A percentile compares a stretch with the other conserved stretches of the same genome.
These are phyloP conservation scores for Zalerion maritima DNA, from an alignment of 495 filamentous ascomycete species.

Conservation along the genomic window DNA sequence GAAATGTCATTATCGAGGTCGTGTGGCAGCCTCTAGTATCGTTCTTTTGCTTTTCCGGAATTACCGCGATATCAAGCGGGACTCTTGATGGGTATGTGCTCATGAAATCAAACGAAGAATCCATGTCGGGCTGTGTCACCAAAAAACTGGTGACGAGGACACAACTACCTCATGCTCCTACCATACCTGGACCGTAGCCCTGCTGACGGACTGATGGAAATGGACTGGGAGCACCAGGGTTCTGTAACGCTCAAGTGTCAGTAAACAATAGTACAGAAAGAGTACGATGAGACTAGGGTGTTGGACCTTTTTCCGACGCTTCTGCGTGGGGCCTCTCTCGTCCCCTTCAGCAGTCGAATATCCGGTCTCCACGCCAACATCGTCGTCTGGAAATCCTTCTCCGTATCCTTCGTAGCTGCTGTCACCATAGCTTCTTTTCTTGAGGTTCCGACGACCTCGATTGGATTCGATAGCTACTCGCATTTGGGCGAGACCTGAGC, in stretches of 20 bases:
- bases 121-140: too few species aligned
- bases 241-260: too few species aligned
- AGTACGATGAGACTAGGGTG: too few species aligned
- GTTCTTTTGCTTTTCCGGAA: too few species aligned
- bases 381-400: slow-evolving; percentile 37
- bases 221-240: slow-evolving; percentile 16
- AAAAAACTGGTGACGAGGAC: slow-evolving; percentile 18
- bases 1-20: too few species aligned
- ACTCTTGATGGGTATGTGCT: too few species aligned
- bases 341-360: slow-evolving; percentile 40
- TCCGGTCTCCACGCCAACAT: slow-evolving; percentile 26
- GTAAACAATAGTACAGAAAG: too few species aligned
- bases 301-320: slow-evolving; percentile 43
- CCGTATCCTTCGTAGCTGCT: slow-evolving; percentile 43
- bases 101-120: too few species aligned
- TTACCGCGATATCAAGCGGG: too few species aligned
- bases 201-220: slow-evolving; percentile 19
- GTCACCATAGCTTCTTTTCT: slow-evolving; percentile 39
- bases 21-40: too few species aligned
- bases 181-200: slow-evolving; percentile 26
- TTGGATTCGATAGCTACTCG: too few species aligned
- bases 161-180: slow-evolving; percentile 17
- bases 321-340: slow-evolving; percentile 27
- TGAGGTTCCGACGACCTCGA: slow-evolving; percentile 25
- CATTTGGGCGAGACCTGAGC: too few species aligned